Evolutionary conservation across 140 eudicot species (phyloP).

Genomic region (Anethum foeniculum): DNA sequence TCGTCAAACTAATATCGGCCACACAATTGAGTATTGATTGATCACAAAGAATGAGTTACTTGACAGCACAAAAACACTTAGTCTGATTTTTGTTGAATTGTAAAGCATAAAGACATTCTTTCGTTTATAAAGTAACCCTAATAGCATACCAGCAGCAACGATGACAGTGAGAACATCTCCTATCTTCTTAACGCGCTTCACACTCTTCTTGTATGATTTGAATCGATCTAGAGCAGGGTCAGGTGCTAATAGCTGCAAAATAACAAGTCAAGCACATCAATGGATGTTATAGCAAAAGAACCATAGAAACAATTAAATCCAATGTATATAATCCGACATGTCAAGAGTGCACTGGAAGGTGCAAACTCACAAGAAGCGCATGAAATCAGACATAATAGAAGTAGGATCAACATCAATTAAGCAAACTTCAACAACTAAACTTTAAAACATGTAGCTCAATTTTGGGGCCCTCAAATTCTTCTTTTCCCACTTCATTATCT

Average conservation of each 20-base stretch:
- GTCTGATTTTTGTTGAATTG: background rate
- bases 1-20: background rate
- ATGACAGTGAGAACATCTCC: slow-evolving; percentile 70
- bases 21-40: background rate
- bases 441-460: background rate
- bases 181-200: slow-evolving; percentile 41
- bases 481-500: background rate
- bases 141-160: slow-evolving; percentile 68
- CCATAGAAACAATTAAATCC: background rate
- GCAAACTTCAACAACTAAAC: background rate
- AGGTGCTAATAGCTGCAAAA: slow-evolving; percentile 61
- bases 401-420: background rate
- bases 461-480: background rate
- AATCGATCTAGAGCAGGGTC: slow-evolving; percentile 71
- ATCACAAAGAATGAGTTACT: background rate
- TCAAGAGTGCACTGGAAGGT: background rate
- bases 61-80: background rate
- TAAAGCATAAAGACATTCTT: background rate
- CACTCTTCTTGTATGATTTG: slow-evolving; percentile 64
- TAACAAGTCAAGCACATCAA: background rate
- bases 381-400: background rate
- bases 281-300: background rate
- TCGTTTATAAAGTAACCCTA: background rate
- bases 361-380: background rate
- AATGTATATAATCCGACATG: background rate